These are phyloP conservation scores for Kuraishia hungarica DNA, from an alignment of 805 yeast species.

Conservation along the genomic window DNA sequence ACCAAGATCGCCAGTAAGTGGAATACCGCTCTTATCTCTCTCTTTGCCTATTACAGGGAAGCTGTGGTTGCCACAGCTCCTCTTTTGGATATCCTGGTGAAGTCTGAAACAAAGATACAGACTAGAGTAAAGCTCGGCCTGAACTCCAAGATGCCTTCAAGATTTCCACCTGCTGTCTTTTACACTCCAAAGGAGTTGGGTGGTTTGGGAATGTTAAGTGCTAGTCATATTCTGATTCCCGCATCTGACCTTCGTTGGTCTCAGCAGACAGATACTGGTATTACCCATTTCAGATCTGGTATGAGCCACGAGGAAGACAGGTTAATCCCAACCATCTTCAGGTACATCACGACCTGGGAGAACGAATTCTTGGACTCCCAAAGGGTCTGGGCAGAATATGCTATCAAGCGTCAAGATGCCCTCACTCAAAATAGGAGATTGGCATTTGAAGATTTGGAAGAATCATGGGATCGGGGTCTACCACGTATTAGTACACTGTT, in stretches of 20 bases:
- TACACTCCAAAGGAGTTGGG: constrained; percentile 97
- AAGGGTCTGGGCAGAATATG: constrained; percentile 97
- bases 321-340: constrained; percentile 84
- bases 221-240: constrained; percentile 92
- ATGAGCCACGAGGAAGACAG: constrained; percentile 77
- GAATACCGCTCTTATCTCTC: constrained; percentile 84
- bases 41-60: constrained; percentile 87
- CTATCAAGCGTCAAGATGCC: constrained; percentile 83
- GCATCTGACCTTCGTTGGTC: constrained; percentile 90
- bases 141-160: constrained; percentile 96
- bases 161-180: constrained; percentile 98
- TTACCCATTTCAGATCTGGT: constrained; percentile 90
- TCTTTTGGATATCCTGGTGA: constrained; percentile 74
- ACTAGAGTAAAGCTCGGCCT: constrained; percentile 90
- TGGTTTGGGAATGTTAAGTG: constrained; percentile 96
- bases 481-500: constrained; percentile 93
- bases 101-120: constrained; percentile 88
- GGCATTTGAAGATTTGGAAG: constrained; percentile 89
- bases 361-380: constrained; percentile 91
- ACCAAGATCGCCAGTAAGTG: constrained; percentile 91
- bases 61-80: constrained; percentile 81
- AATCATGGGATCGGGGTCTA: constrained; percentile 92
- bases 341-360: constrained; percentile 95
- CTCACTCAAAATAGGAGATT: constrained; percentile 74
- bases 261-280: constrained; percentile 87